A percentile compares a stretch with the other conserved stretches of the same genome.
phyloP scores from a whole-genome alignment of 2,329 filamentous ascomycete genomes.

The Fusarium euwallaceae region DNA sequence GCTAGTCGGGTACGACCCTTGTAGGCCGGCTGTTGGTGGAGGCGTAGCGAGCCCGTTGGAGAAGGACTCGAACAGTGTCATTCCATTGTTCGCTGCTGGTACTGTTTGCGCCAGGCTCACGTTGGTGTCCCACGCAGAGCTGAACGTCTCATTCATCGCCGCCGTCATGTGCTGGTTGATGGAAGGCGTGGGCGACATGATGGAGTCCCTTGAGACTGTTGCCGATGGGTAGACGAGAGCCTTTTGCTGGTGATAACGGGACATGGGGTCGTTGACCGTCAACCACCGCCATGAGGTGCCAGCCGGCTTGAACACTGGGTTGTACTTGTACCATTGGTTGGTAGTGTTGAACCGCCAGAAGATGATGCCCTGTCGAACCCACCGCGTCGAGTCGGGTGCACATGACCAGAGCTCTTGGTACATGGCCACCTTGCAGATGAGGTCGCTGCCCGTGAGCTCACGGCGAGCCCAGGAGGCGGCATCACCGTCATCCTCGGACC shows the following conservation, averaged over 20 bases:
- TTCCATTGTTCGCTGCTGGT: conserved; percentile 50
- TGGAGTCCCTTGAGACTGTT: conserved; percentile 54
- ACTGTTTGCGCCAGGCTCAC: conserved; percentile 50
- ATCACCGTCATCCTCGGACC: conserved; percentile 57
- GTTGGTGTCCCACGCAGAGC: conserved; percentile 60
- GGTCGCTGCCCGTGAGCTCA: conserved; percentile 64
- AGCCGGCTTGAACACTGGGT: conserved; percentile 63
- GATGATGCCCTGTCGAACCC: conserved; percentile 71
- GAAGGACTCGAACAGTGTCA: conserved; percentile 64
- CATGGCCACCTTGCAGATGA: conserved; percentile 74
- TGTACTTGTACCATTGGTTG: conserved; percentile 65
- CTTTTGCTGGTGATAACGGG: conserved; percentile 68
- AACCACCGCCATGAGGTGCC: conserved; percentile 73
- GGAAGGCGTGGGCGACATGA: conserved; percentile 67
- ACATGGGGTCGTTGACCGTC: conserved; percentile 70
- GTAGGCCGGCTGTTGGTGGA: conserved; percentile 66
- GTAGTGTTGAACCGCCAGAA: conserved; percentile 73
- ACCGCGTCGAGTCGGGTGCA: conserved; percentile 61
- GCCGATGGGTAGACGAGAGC: conserved; percentile 55
- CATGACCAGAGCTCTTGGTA: conserved; percentile 75
- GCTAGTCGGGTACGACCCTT: conserved; percentile 60
- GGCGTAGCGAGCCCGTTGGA: conserved; percentile 68
- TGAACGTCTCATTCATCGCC: conserved; percentile 70
- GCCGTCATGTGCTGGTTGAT: conserved; percentile 66
- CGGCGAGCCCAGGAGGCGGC: conserved; percentile 56